Conservation (phyloP, 1,284 basidiomycete species). For the Stygiomarasmius scandens region DNA sequence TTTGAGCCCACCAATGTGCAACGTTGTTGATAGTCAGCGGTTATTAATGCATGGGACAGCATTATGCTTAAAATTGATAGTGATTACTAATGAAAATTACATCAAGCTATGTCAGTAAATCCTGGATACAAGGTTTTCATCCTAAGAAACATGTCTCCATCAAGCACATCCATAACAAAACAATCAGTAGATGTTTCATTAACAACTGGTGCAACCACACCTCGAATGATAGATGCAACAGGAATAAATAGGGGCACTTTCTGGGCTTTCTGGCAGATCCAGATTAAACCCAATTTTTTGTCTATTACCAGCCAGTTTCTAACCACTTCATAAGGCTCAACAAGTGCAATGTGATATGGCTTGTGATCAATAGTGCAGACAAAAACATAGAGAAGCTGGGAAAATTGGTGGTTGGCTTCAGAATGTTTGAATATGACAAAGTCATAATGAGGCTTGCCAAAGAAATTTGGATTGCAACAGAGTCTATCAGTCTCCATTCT, state of each 20-base stretch:
- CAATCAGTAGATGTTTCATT: no score
- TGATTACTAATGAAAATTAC: no score
- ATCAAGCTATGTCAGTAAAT: no score
- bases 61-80: no score
- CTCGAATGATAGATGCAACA: slow-evolving; percentile 27
- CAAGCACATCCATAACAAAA: no score
- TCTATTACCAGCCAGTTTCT: slow-evolving; percentile 18
- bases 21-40: no score
- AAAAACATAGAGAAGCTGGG: slow-evolving; percentile 28
- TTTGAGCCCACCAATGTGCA: no score
- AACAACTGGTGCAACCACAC: slow-evolving; percentile 20
- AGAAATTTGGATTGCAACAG: slow-evolving; percentile 32
- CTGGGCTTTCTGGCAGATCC: slow-evolving; percentile 13
- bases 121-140: no score
- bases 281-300: slow-evolving; percentile 24
- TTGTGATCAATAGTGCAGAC: slow-evolving; percentile 19
- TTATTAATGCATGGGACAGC: no score
- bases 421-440: slow-evolving; percentile 30
- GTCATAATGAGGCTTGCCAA: slow-evolving; percentile 29
- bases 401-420: slow-evolving; percentile 22
- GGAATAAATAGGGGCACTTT: slow-evolving; percentile 27
- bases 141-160: no score
- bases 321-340: slow-evolving; percentile 24
- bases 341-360: slow-evolving; percentile 26
- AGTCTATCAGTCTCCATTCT: slow-evolving; percentile 24